Evolutionary conservation across 176 grass and related monocot genomes (phyloP).

Genomic region (Poa annua): DNA sequence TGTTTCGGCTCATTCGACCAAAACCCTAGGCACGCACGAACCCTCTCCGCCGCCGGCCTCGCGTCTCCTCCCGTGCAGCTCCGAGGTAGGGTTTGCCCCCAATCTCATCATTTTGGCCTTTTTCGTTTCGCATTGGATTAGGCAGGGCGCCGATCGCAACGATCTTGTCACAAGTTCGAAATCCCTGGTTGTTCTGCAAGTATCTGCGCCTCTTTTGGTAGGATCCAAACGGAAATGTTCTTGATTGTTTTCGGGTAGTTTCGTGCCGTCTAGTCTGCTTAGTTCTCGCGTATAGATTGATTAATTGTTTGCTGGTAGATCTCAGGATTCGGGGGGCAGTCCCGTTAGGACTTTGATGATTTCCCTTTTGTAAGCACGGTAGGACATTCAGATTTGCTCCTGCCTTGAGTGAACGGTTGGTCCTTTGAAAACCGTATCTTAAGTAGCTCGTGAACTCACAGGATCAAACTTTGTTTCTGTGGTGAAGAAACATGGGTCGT

Average conservation of each 20-base stretch:
- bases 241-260: not conserved
- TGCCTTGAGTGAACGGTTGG: too few relatives aligned
- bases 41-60: not conserved
- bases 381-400: not conserved
- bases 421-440: too few relatives aligned
- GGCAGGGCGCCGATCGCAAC: not conserved
- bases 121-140: not conserved
- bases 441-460: not conserved
- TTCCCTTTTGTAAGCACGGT: not conserved
- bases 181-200: not conserved
- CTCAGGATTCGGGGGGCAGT: not conserved
- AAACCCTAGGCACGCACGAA: not conserved
- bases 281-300: not conserved
- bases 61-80: not conserved
- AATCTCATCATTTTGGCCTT: not conserved
- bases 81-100: slow-evolving; percentile 24
- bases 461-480: not conserved
- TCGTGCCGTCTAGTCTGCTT: not conserved
- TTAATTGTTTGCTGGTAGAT: not conserved
- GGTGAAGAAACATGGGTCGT: not conserved
- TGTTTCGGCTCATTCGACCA: not conserved
- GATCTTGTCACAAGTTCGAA: not conserved
- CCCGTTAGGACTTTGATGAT: not conserved
- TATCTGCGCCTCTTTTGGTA: not conserved
- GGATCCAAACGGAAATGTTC: not conserved